Percentiles rank a stretch among this genome's conserved stretches.
Evolutionary conservation across 345 rosid genomes (phyloP).

Genomic region (Hibiscus mutabilis): DNA sequence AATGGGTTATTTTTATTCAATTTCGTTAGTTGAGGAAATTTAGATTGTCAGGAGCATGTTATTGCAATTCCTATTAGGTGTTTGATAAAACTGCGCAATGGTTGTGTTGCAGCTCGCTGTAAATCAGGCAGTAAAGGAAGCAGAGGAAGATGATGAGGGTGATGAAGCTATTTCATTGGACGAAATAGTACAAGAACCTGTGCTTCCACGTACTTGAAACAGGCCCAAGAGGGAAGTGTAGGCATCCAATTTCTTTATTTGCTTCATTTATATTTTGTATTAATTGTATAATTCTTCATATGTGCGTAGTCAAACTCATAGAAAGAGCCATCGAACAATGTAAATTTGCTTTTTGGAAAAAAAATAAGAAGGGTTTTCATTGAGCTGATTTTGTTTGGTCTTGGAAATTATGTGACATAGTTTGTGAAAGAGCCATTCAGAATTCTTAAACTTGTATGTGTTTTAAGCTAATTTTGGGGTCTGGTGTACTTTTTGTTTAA

Average conservation of each 20-base stretch:
- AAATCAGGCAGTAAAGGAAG: conserved; percentile 53
- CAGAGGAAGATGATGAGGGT: conserved; percentile 25
- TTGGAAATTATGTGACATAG: background rate
- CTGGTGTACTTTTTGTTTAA: background rate
- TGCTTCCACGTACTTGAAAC: conserved; percentile 44
- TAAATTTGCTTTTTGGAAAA: background rate
- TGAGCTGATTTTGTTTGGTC: background rate
- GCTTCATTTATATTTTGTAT: background rate
- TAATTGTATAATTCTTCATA: conserved; percentile 4
- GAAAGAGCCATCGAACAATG: background rate
- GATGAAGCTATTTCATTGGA: conserved; percentile 28
- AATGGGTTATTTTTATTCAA: background rate
- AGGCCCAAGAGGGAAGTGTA: conserved; percentile 71
- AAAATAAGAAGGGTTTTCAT: background rate
- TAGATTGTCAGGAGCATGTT: background rate
- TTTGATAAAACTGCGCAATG: conserved; percentile 6
- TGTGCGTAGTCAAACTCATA: background rate
- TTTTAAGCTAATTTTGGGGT: background rate
- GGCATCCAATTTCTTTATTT: background rate
- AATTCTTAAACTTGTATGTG: conserved; percentile 67
- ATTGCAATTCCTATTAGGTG: background rate
- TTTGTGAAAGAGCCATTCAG: conserved; percentile 51
- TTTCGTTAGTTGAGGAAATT: background rate
- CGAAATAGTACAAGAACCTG: conserved; percentile 42
- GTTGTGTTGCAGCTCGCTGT: conserved; percentile 44